phyloP scores from a whole-genome alignment of 257 asterid species.

The Jacaranda copaia region DNA sequence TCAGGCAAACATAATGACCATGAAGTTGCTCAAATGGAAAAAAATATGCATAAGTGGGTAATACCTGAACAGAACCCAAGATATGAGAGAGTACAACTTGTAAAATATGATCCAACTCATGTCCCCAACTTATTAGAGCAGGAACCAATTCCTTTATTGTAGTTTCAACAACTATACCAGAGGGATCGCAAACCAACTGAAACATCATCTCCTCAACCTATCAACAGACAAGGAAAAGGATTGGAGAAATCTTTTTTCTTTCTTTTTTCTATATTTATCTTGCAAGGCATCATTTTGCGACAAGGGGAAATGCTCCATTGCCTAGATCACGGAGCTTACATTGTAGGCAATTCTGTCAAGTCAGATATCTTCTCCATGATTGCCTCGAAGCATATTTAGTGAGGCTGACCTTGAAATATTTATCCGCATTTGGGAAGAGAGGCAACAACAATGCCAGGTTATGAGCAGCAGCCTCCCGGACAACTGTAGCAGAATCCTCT shows the following conservation, averaged over 20 bases:
- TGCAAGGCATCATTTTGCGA: constrained; percentile 53
- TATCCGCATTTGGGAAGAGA: constrained; percentile 79
- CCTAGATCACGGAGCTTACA: constrained; percentile 89
- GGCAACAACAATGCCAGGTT: constrained; percentile 82
- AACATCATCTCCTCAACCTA: constrained; percentile 94
- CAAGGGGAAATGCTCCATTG: constrained; percentile 76
- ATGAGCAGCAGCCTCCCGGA: constrained; percentile 85
- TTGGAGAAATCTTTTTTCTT: constrained; percentile 44
- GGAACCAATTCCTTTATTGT: constrained; percentile 76
- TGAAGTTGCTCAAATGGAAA: not conserved
- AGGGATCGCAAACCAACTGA: constrained; percentile 75
- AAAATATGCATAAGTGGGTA: constrained; percentile 33
- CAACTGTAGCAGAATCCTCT: constrained; percentile 83
- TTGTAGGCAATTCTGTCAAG: constrained; percentile 76
- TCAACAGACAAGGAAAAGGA: constrained; percentile 39
- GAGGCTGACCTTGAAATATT: constrained; percentile 97
- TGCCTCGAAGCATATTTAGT: constrained; percentile 90
- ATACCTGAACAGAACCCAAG: constrained; percentile 71
- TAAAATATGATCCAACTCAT: constrained; percentile 69
- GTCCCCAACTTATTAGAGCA: constrained; percentile 72
- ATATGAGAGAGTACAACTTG: constrained; percentile 60
- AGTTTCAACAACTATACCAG: constrained; percentile 78
- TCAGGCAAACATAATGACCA: constrained; percentile 36
- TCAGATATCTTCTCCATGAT: constrained; percentile 85
- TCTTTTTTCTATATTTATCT: constrained; percentile 17